Evolutionary conservation across 2,329 filamentous ascomycete species (phyloP), one percentile per base, ranked within the genome.

Genomic region (Aspergillus bombycis): DNA sequence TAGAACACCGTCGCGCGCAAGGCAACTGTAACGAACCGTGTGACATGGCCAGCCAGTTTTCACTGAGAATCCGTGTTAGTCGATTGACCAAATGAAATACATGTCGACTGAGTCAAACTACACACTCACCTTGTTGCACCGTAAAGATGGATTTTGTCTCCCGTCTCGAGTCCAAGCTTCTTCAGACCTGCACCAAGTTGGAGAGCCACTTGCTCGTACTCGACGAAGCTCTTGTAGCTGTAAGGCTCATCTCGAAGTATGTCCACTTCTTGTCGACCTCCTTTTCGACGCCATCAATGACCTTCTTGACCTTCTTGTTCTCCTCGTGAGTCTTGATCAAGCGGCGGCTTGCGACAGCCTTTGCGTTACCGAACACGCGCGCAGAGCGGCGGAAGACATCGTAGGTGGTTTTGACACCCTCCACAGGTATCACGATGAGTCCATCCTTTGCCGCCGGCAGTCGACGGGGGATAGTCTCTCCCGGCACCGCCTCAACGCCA

Each of bases 251-350:
- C 84, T 97, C 93, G 71, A 92, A 96, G 80, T 89, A 96, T 59
- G 89, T 89, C 93, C 93, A 97, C 78, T 94, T 88, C 87, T 96
- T 97, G 67, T 96, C 91, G 38, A 95, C 88, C 80, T 94, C 87
- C 68, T 85, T 83, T 78, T 93, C 86, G 76, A 91, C 86, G 70
- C 93, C 93, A 73, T 96, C 91, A 62, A 96, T 83, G 57, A 92
- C 85, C 86, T 96, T 97, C 85, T 93, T 91, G 70, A 97, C 83
- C 85, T 93, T 95, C 83, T 94, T 96, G 70, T 86, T 89, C 83
- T 97, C 93, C 72, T 87, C 87, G 79, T 96, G 93, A 54, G 89
- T 88, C 78, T 89, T 84, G 79, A 97, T 78, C 62, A 96, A 85
- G 77, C 86, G 89, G 67, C 93, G 89, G 72, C 84, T 85, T 70